Percentiles rank a stretch among this genome's conserved stretches.
Conservation (phyloP, 2,329 filamentous ascomycete species). For the Oidium heveae region DNA sequence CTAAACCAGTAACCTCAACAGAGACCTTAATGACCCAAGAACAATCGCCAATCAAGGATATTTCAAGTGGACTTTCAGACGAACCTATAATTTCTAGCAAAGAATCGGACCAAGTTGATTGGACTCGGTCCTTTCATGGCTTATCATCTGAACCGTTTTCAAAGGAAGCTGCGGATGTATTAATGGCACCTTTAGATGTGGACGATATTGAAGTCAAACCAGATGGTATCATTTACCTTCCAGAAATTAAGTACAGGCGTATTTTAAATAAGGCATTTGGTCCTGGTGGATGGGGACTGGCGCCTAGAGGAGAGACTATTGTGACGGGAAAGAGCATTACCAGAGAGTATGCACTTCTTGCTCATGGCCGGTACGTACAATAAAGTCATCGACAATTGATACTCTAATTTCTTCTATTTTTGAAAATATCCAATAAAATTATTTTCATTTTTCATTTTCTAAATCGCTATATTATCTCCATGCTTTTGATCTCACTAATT, state of each 20-base stretch:
- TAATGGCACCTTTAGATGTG: slow-evolving; percentile 35
- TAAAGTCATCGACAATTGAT: neutral
- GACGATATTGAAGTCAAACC: slow-evolving; percentile 91
- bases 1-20: neutral
- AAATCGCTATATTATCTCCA: neutral
- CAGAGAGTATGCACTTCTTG: slow-evolving; percentile 78
- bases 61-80: slow-evolving; percentile 25
- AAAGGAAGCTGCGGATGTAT: slow-evolving; percentile 32
- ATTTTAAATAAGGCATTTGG: slow-evolving; percentile 82
- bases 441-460: neutral
- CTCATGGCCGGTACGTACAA: slow-evolving; percentile 52
- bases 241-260: slow-evolving; percentile 91
- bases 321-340: slow-evolving; percentile 35
- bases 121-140: slow-evolving; percentile 47
- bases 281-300: slow-evolving; percentile 84
- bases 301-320: slow-evolving; percentile 56
- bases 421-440: neutral
- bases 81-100: slow-evolving; percentile 16
- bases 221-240: slow-evolving; percentile 85
- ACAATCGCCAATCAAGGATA: slow-evolving; percentile 14
- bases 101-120: slow-evolving; percentile 35
- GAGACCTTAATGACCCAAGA: neutral
- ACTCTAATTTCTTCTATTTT: neutral
- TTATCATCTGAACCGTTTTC: slow-evolving; percentile 38
- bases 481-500: neutral